Evolutionary conservation across 139 green algal genomes (phyloP), one percentile per base, ranked within the genome.

Genomic region (Eudorina sp.): DNA sequence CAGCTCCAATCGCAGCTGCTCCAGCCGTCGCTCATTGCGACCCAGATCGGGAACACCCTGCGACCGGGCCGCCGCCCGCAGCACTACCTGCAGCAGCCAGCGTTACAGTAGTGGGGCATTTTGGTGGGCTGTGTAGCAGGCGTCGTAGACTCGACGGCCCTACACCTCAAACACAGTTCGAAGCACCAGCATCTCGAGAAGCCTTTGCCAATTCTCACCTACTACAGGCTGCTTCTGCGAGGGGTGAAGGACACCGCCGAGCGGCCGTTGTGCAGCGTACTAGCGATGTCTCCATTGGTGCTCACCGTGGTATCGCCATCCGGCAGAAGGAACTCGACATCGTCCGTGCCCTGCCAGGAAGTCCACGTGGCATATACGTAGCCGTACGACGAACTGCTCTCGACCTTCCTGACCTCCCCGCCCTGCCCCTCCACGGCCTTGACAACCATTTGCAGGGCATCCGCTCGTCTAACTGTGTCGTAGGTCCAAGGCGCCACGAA

Each of bases 41-140:
- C 81, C 81, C 62, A 87, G 62, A 45, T 87, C 81, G 11, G 62
- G 60, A 16, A 77, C 25, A 51, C 62, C 62, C n/a, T 64, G 81
- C n/a, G 23, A 16, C 25, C 81, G 62, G 0, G 41, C 43, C 0
- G 43, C n/a, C 5, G 81, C 46, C n/a, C 81, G 81, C n/a, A 87
- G 62, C 58, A 87, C 81, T 45, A 87, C 81, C 81, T 87, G 81
- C 5, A n/a, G n/a, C n/a, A n/a, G n/a, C n/a, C n/a, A n/a, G n/a
- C n/a, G n/a, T n/a, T n/a, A n/a, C n/a, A n/a, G n/a, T n/a, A n/a
- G n/a, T n/a, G n/a, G n/a, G n/a, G n/a, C n/a, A n/a, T n/a, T n/a
- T n/a, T n/a, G n/a, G n/a, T n/a, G n/a, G n/a, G n/a, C n/a, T n/a
- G n/a, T n/a, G n/a, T n/a, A n/a, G n/a, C n/a, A n/a, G n/a, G n/a